Percentiles rank a stretch among this genome's conserved stretches.
Evolutionary conservation across 176 grass and related monocot species (phyloP).

Genomic region (Neostapfia colusana): DNA sequence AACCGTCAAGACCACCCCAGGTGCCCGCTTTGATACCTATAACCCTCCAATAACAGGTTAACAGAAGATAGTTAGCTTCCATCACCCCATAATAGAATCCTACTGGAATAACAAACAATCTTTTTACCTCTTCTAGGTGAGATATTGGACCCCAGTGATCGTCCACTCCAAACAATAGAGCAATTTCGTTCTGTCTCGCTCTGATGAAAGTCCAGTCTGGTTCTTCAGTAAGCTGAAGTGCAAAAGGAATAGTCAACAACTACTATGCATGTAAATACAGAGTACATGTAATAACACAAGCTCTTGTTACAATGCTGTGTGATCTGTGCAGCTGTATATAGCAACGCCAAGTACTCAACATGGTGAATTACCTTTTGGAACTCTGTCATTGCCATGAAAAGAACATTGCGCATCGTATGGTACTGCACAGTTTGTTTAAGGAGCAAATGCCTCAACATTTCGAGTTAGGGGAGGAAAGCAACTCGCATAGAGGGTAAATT

Average conservation of each 20-base stretch:
- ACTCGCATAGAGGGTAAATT: neutral
- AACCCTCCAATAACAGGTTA: neutral
- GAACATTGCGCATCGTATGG: constrained; percentile 79
- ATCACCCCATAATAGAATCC: neutral
- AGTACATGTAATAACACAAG: constrained; percentile 4
- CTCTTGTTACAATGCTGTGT: neutral
- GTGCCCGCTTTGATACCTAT: constrained; percentile 54
- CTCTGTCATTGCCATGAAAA: constrained; percentile 96
- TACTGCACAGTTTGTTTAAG: constrained; percentile 60
- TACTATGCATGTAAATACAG: constrained; percentile 21
- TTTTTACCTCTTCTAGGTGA: constrained; percentile 77
- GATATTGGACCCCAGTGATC: constrained; percentile 90
- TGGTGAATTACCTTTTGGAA: constrained; percentile 65
- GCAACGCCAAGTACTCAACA: neutral
- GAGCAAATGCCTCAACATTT: constrained; percentile 28
- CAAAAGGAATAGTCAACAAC: constrained; percentile 29
- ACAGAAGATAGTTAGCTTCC: neutral
- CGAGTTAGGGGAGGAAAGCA: constrained; percentile 21
- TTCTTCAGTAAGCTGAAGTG: constrained; percentile 62
- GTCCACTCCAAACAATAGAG: constrained; percentile 73
- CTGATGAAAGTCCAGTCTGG: constrained; percentile 80
- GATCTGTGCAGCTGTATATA: neutral
- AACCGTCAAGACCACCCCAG: constrained; percentile 51
- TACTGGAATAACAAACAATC: constrained; percentile 18
- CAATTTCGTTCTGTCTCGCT: constrained; percentile 58